Evolutionary conservation across 306 rosid species (phyloP).

Genomic region (Sesbania bispinosa): DNA sequence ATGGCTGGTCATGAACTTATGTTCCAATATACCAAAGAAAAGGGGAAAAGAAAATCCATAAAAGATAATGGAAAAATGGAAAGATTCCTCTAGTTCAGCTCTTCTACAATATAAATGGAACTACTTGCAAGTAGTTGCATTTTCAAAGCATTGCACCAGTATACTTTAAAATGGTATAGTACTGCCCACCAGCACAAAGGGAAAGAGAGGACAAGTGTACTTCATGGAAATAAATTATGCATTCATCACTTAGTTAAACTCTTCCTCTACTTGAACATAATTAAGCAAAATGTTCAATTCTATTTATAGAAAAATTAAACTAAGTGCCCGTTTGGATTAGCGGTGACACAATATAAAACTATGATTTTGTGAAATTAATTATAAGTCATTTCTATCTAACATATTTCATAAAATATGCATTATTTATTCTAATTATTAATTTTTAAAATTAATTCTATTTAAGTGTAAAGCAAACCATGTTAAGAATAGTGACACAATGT

Average conservation of each 20-base stretch:
- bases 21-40: background rate
- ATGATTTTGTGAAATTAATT: too few relatives aligned
- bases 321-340: too few relatives aligned
- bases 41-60: background rate
- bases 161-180: background rate
- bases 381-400: too few relatives aligned
- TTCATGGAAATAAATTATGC: background rate
- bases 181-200: background rate
- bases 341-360: too few relatives aligned
- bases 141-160: slow-evolving; percentile 9
- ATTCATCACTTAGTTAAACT: background rate
- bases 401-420: too few relatives aligned
- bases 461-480: too few relatives aligned
- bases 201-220: background rate
- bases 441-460: too few relatives aligned
- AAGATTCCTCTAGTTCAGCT: background rate
- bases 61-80: background rate
- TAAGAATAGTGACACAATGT: background rate
- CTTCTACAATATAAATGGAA: slow-evolving; percentile 18
- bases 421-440: too few relatives aligned
- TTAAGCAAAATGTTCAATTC: background rate
- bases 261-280: background rate
- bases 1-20: background rate
- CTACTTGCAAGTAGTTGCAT: slow-evolving; percentile 7
- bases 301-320: background rate